These are phyloP conservation scores for Stemphylium lycopersici DNA, from an alignment of 2,329 filamentous ascomycete genomes.

Conservation along the genomic window DNA sequence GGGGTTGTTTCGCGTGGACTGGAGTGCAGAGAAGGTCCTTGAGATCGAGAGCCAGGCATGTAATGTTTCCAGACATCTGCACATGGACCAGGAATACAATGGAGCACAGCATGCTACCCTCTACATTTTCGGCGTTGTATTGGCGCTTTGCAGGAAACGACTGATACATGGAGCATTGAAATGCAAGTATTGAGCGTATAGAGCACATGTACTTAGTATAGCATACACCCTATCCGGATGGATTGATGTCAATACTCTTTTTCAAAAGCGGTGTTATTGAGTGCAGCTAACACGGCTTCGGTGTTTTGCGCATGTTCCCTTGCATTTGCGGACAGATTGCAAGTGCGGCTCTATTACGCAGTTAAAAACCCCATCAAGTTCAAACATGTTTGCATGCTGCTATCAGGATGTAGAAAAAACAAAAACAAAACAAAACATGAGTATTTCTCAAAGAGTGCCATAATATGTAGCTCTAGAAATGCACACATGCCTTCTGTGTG, in stretches of 20 bases:
- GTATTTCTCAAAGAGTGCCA: neutral
- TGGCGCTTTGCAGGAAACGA: slow-evolving; percentile 25
- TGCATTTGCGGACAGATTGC: neutral
- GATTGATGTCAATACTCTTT: neutral
- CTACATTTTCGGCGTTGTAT: slow-evolving; percentile 9
- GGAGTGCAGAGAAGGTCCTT: neutral
- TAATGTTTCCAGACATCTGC: neutral
- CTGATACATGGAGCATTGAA: slow-evolving; percentile 22
- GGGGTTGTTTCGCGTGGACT: neutral
- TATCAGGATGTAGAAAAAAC: neutral
- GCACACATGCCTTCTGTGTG: neutral
- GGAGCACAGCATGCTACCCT: neutral
- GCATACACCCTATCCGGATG: slow-evolving; percentile 15
- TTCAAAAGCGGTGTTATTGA: neutral
- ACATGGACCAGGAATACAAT: neutral
- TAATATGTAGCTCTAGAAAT: neutral
- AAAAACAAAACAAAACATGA: no score
- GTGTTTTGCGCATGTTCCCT: no score
- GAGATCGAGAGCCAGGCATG: neutral
- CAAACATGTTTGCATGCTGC: neutral
- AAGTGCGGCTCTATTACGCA: neutral
- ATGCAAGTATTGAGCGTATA: slow-evolving; percentile 21
- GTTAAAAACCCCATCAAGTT: neutral
- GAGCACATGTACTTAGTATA: slow-evolving; percentile 29
- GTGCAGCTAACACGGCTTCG: no score